Base-by-base conservation (phyloP, 768 basidiomycete genomes). In the Leccinum olivaceopallidum region DNA sequence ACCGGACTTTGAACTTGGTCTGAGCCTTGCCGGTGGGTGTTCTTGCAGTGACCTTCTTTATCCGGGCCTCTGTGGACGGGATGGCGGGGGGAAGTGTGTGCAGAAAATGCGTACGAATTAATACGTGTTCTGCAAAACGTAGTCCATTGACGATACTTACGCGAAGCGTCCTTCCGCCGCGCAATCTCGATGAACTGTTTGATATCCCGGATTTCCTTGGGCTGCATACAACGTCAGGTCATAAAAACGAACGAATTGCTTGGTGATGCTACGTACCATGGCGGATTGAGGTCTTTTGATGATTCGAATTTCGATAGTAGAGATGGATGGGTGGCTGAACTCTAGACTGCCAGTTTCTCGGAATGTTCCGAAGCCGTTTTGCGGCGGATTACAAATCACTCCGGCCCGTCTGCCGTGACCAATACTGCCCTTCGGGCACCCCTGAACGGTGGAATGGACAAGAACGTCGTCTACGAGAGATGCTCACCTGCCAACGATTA, bases 1-100 rank as follows among this genome's bases (percentile, higher is more conserved):
- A 98, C 76, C 97, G 86, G 74, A 99, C 87, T 85, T 99, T 99
- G 88, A 98, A 98, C 81, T 98, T 99, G 74, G 92, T 96, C 78
- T 86, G 83, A 37, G 82, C 81, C 80, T 93, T 93, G 69, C 85
- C 89, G 54, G 83, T 83, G 36, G 86, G 75, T 32, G 81, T 77
- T 75, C 83, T 85, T 42, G 90, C 79, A 60, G 85, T 81, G 63
- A 89, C 89, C 83, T 95, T 97, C 83, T 98, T 98, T 86, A 98
- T 97, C 78, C 94, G 92, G 61, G 92, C 94, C 84, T 94, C 96
- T 98, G 77, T 26, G 30, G n/a, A 37, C 30, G 53, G 51, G 55
- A 51, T 3, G 16, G 49, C 1, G 39, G 32, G 49, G 8, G 24
- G 28, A 30, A 8, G 28, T n/a, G 14, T 16, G 14, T 37, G 36